Base-by-base conservation (phyloP, 2,329 filamentous ascomycete genomes). In the Dactylellina leptospora region DNA sequence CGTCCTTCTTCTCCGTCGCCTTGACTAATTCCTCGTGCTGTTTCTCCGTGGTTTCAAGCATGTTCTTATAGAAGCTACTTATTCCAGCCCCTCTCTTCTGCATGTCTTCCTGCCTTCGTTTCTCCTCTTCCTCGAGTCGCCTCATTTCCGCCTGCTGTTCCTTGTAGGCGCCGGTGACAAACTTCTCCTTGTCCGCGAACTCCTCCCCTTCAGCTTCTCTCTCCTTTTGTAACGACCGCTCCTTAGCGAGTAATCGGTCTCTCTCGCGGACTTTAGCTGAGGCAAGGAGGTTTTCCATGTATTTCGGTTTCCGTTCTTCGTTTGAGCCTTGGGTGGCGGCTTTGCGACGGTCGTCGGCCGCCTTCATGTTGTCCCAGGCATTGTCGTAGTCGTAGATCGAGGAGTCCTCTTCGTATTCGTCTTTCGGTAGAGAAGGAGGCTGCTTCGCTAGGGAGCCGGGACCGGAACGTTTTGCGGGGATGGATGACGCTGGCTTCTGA, bases 381-480 rank as follows among this genome's bases (percentile, higher is more conserved):
- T 85, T 85, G 78, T 96, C 91, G 81, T 95, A 96, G 80, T 95
- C 91, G 82, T 93, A 95, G 75, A 95, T 88, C 51, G 86, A 88
- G 1, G 90, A 82, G 76, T 95, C 91, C 69, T 86, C 84, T 73
- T 87, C 83, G 4, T n/a, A 84, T 75, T 86, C 85, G 23, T 89
- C 86, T 27, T 86, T 82, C 28, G 88, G 82, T 0, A 85, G 81
- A 76, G 86, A 86, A 2, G 80, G 82, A 10, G 80, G 77, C 8
- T 78, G 75, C 59, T 79, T 78, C 70, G 84, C 85, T 25, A 79
- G 75, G 62, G 83, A 84, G 50, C 64, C 64, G 11, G 64, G 64
- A n/a, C 64, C 82, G 75, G 20, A 74, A 50, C 30, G 75, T 75
- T 36, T 74, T 22, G 61, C 69, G 38, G 45, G 73, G 51, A 36